A percentile compares a stretch with the other conserved stretches of the same genome.
These are phyloP conservation scores for Cryptococcus sp. DNA, from an alignment of 1,284 basidiomycete species.

Conservation along the genomic window DNA sequence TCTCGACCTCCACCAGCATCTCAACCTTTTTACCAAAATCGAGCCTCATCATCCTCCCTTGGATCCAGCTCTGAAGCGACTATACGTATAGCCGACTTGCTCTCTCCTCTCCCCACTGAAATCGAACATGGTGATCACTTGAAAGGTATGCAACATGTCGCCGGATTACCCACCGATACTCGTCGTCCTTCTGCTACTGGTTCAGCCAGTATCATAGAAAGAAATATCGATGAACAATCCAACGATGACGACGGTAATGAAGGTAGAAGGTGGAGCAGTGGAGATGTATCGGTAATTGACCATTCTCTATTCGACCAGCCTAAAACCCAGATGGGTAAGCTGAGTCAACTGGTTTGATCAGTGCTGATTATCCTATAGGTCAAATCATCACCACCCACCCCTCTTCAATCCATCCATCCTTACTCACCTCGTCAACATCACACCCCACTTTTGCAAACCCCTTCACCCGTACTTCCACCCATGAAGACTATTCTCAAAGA, in stretches of 20 bases:
- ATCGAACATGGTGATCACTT: neutral
- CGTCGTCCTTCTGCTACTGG: too few species aligned
- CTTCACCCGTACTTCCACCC: neutral
- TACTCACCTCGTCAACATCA: neutral
- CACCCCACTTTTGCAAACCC: neutral
- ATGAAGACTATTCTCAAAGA: neutral
- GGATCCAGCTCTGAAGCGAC: slow-evolving; percentile 2
- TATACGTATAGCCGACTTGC: slow-evolving; percentile 11
- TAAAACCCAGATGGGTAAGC: neutral
- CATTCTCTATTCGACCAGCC: neutral
- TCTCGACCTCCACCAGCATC: neutral
- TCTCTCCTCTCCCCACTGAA: slow-evolving; percentile 7
- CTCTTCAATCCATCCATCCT: neutral
- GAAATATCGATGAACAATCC: too few species aligned
- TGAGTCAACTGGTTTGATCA: neutral
- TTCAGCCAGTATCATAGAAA: too few species aligned
- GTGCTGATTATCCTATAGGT: neutral
- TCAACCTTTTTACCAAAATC: neutral
- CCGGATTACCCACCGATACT: too few species aligned
- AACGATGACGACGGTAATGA: neutral
- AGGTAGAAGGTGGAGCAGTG: neutral
- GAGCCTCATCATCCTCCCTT: neutral
- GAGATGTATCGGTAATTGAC: slow-evolving; percentile 5
- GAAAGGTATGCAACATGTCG: too few species aligned
- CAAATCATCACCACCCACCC: neutral